Evolutionary conservation across 2,329 filamentous ascomycete species (phyloP), one percentile per base, ranked within the genome.

Genomic region (Alternaria ventricosa): DNA sequence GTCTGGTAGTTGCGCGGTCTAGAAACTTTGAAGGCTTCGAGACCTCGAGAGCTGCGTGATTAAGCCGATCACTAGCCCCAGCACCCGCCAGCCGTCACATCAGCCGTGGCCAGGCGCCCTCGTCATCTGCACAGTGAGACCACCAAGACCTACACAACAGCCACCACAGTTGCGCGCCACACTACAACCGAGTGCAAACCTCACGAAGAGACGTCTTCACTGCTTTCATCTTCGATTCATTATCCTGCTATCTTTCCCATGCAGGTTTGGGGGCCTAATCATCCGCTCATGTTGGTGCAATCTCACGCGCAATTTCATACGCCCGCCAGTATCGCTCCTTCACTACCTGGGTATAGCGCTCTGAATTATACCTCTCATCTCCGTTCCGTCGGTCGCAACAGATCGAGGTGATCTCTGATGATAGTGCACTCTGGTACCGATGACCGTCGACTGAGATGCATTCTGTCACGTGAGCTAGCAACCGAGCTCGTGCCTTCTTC

Each of bases 261-360:
- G 58, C 53, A 49, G 7, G 6, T 30, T 25, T n/a, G 23, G n/a
- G 6, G n/a, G 36, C 28, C 50, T 30, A 28, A 51, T 6, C 10
- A 30, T 18, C 28, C 3, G 57, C 28, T 28, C 30, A 49, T 49
- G 49, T 23, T 45, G 28, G 28, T 30, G 58, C 41, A 60, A 60
- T 60, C 53, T 60, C 44, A 49, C 44, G 23, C 36, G 22, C 55
- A 49, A 60, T 60, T 60, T 56, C 58, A 36, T n/a, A 57, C 18
- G 8, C 41, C 58, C 51, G 45, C 58, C 44, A 46, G 44, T 43
- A 44, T 44, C 44, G 28, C 51, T 56, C 44, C 58, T 50, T 56
- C 51, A 56, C 49, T 18, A 41, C 36, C 36, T 41, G 36, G 36
- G 36, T 57, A n/a, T 43, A 60, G 49, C 51, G 3, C 49, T 53